A percentile compares a stretch with the other conserved stretches of the same genome.
Evolutionary conservation across 2,329 filamentous ascomycete genomes (phyloP).

Genomic region (Diaporthe sp.): DNA sequence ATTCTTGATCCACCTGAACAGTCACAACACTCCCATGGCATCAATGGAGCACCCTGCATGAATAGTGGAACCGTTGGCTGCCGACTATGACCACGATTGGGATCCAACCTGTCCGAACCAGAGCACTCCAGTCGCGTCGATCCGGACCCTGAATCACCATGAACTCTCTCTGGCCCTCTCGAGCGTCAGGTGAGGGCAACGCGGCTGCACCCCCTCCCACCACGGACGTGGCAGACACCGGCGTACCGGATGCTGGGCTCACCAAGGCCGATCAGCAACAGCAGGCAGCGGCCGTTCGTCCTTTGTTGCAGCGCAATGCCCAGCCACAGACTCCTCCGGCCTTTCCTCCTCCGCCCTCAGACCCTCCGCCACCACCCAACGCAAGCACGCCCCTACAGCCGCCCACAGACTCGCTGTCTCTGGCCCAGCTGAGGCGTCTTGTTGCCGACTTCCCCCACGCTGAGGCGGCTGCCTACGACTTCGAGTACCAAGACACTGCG

Average conservation of each 20-base stretch:
- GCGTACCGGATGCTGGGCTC: slow-evolving; percentile 26
- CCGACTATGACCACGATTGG: slow-evolving; percentile 31
- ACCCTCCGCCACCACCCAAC: slow-evolving; percentile 47
- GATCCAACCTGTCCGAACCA: slow-evolving; percentile 31
- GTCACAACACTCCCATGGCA: neutral
- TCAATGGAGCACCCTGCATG: slow-evolving; percentile 14
- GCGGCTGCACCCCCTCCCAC: slow-evolving; percentile 25
- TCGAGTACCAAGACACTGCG: slow-evolving; percentile 81
- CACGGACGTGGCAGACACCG: slow-evolving; percentile 35
- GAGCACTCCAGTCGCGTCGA: slow-evolving; percentile 26
- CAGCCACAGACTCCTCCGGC: slow-evolving; percentile 44
- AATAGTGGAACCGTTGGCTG: slow-evolving; percentile 12
- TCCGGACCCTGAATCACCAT: slow-evolving; percentile 37
- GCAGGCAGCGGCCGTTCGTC: slow-evolving; percentile 43
- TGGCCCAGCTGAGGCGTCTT: slow-evolving; percentile 80
- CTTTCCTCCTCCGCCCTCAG: slow-evolving; percentile 42
- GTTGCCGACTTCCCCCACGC: slow-evolving; percentile 80
- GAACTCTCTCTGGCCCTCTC: slow-evolving; percentile 44
- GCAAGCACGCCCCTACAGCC: slow-evolving; percentile 46
- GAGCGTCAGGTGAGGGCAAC: slow-evolving; percentile 38
- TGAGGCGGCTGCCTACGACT: slow-evolving; percentile 86
- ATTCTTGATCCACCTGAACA: slow-evolving; percentile 10
- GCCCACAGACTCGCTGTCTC: slow-evolving; percentile 78
- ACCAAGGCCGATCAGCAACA: slow-evolving; percentile 33
- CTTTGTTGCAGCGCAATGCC: slow-evolving; percentile 49